Evolutionary conservation across 1,284 basidiomycete genomes (phyloP).

Genomic region (Melampsora abietis-canadensis): DNA sequence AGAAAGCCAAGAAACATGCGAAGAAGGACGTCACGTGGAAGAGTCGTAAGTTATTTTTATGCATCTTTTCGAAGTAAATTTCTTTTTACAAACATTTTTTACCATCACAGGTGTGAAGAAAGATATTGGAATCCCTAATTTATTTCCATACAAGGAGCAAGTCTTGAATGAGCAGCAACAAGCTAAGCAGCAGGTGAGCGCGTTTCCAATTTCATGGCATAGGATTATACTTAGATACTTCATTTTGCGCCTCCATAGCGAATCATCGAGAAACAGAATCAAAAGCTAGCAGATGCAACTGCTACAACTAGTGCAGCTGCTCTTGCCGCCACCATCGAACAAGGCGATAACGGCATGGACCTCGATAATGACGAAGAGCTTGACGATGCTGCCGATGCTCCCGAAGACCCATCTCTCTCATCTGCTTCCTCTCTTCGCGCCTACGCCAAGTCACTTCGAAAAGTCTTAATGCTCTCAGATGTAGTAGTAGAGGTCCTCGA

Average conservation of each 20-base stretch:
- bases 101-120: conserved; percentile 65
- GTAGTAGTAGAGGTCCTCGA: conserved; percentile 86
- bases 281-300: neutral
- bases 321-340: conserved; percentile 6
- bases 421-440: conserved; percentile 49
- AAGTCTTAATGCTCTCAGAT: conserved; percentile 89
- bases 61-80: conserved; percentile 19
- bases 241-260: neutral
- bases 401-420: conserved; percentile 10
- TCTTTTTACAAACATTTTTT: conserved; percentile 15
- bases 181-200: conserved; percentile 43
- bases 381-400: conserved; percentile 1
- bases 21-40: conserved; percentile 88
- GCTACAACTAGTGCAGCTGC: conserved; percentile 32
- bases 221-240: too few species aligned
- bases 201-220: too few species aligned
- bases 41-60: conserved; percentile 62
- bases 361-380: conserved; percentile 3
- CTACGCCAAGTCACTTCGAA: conserved; percentile 63
- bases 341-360: conserved; percentile 18
- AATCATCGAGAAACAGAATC: conserved; percentile 5
- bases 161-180: conserved; percentile 70
- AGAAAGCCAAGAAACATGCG: conserved; percentile 71
- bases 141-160: conserved; percentile 95
- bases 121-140: conserved; percentile 95